A percentile compares a stretch with the other conserved stretches of the same genome.
phyloP scores from a whole-genome alignment of 2,329 filamentous ascomycete genomes.

The Neonectria ditissima region DNA sequence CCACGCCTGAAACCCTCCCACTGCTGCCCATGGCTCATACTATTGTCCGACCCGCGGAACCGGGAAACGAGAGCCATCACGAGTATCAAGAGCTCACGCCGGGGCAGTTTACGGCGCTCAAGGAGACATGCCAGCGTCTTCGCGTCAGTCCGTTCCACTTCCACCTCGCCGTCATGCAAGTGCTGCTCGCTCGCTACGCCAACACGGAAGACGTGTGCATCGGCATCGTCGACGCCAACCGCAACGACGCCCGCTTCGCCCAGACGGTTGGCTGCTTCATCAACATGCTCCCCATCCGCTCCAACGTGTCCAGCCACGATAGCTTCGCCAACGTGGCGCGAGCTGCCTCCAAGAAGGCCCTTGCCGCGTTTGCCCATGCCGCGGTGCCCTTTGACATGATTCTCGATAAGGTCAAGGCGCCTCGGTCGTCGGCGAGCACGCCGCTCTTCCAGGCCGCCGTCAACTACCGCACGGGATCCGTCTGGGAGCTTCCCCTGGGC shows the following conservation, averaged over 20 bases:
- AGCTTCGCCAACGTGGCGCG: slow-evolving; percentile 39
- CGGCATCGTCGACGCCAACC: slow-evolving; percentile 56
- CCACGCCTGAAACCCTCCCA: slow-evolving; percentile 25
- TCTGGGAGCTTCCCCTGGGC: slow-evolving; percentile 42
- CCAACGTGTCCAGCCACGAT: slow-evolving; percentile 36
- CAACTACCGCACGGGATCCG: slow-evolving; percentile 56
- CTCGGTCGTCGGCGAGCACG: slow-evolving; percentile 51
- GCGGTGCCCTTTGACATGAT: slow-evolving; percentile 60
- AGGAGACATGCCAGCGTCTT: slow-evolving; percentile 30
- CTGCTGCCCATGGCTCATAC: slow-evolving; percentile 18
- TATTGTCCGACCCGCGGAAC: slow-evolving; percentile 3
- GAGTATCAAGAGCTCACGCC: slow-evolving; percentile 12
- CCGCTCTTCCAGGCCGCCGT: slow-evolving; percentile 62
- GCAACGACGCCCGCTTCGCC: slow-evolving; percentile 32
- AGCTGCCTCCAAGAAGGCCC: slow-evolving; percentile 40
- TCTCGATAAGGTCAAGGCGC: slow-evolving; percentile 55
- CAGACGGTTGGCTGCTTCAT: slow-evolving; percentile 56
- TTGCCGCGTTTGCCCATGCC: slow-evolving; percentile 51
- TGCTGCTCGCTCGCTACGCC: slow-evolving; percentile 42
- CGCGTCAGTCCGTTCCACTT: slow-evolving; percentile 57
- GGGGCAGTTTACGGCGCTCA: slow-evolving; percentile 17
- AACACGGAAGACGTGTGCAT: slow-evolving; percentile 56
- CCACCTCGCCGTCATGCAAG: slow-evolving; percentile 56
- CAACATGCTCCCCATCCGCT: slow-evolving; percentile 58
- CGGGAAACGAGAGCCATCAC: slow-evolving; percentile 19